Conservation (phyloP, 805 yeast species). For the Candida andamanensis region DNA sequence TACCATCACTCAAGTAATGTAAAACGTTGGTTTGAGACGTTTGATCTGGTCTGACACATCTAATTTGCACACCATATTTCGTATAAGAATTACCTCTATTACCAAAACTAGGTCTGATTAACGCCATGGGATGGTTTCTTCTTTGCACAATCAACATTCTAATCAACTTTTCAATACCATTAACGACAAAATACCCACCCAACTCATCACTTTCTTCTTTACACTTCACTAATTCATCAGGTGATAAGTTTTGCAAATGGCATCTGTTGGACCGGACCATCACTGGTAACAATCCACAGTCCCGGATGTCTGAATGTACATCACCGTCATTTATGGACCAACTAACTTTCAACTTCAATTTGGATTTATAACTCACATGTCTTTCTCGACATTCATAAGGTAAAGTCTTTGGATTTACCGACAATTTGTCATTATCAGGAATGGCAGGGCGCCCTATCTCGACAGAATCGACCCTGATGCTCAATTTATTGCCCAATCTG, state of each 20-base stretch:
- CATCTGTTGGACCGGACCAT: conserved; percentile 92
- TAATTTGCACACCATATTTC: conserved; percentile 86
- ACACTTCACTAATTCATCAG: conserved; percentile 67
- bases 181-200: conserved; percentile 94
- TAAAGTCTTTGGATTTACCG: conserved; percentile 69
- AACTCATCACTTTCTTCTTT: conserved; percentile 93
- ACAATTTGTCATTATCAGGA: conserved; percentile 62
- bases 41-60: conserved; percentile 94
- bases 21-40: conserved; percentile 96
- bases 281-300: conserved; percentile 85
- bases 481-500: conserved; percentile 79
- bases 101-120: conserved; percentile 88
- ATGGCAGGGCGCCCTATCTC: conserved; percentile 83
- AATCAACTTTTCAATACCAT: conserved; percentile 93
- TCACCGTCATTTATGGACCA: conserved; percentile 91
- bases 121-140: conserved; percentile 97
- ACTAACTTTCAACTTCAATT: conserved; percentile 68
- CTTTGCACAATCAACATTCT: conserved; percentile 98
- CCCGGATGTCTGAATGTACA: conserved; percentile 74
- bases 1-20: conserved; percentile 93
- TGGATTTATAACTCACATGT: conserved; percentile 74
- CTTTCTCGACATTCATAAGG: conserved; percentile 88
- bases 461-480: conserved; percentile 82
- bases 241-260: conserved; percentile 79
- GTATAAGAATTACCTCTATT: conserved; percentile 92